Evolutionary conservation across 768 basidiomycete genomes (phyloP), one percentile per base, ranked within the genome.

Genomic region (Boletus sensibilis): DNA sequence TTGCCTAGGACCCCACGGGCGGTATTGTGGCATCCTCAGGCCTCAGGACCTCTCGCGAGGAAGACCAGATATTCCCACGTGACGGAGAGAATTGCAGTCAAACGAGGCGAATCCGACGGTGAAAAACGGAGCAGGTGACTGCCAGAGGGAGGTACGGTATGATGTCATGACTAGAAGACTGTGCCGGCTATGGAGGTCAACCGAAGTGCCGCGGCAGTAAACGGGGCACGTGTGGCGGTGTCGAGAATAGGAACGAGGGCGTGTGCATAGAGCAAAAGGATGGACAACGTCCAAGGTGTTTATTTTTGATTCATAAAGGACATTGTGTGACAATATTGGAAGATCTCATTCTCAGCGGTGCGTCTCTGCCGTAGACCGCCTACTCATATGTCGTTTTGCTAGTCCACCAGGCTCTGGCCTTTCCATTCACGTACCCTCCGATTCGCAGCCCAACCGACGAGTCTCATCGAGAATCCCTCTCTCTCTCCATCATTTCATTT

Each of bases 391-490:
- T 1, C 13, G 13, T 8, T 38, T 40, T 54, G 27, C 16, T 40
- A 43, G 34, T 13, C 33, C 10, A 29, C 27, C 27, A 8, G 27
- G 27, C 6, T 23, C 12, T 3, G 7, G 7, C 21, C 27, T 58
- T 63, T 11, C 57, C 56, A 33, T 60, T 51, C 54, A 16, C 41
- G 43, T 39, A 20, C 27, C 37, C 48, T 23, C 48, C 47, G 64
- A 56, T 62, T 55, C 62, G 41, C 63, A 52, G 38, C 40, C 27
- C 29, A 6, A 42, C 27, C 27, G 33, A 50, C 58, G 42, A 43
- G 6, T 3, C 37, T 33, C 27, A 21, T 61, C 59, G 63, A 50
- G 63, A 53, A 64, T 64, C 59, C 27, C 31, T 27, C 41, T 2
- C 8, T n/a, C n/a, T 25, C 33, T 35, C 34, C 44, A 25, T 25